Base-by-base conservation (phyloP, 2,329 filamentous ascomycete species). In the Aspergillus jensenii region DNA sequence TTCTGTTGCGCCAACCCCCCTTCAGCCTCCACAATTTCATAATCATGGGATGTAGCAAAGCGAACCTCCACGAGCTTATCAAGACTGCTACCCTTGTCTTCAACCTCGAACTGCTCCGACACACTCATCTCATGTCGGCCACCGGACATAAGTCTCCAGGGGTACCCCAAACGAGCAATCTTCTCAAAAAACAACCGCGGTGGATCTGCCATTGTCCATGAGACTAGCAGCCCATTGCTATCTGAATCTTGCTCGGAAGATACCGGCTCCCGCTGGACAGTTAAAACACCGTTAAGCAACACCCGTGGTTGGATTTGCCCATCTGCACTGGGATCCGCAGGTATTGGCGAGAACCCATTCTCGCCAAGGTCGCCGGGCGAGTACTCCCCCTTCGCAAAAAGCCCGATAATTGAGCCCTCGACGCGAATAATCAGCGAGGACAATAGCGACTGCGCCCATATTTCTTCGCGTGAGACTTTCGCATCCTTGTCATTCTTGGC, bases 51-150 rank as follows among this genome's bases (percentile, higher is more conserved):
- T 7, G 52, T 61, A 12, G 63, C 49, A 47, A 69, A 71, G 4
- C 67, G 52, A 14, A 71, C 67, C 46, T 71, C 68, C 6, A 71
- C 66, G 14, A 64, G 58, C n/a, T 48, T 49, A 1, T 31, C 27
- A 11, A 4, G 9, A 31, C 9, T 4, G 27, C 27, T 11, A 31
- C 51, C 58, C 2, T 33, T 15, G 5, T 33, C 39, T 14, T 54
- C 51, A 0, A 53, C 46, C 4, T 55, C 54, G 47, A 67, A 69
- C 17, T 61, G 64, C 46, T 58, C 58, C 8, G 67, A 68, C 3
- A 70, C 65, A 49, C 65, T 68, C 55, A 68, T 56, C 58, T 68
- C 67, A 59, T 67, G 64, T n/a, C 64, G 58, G 6, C 67, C 62
- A 4, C 64, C 62, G 1, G 63, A 62, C 67, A 60, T 65, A 56